phyloP scores from a whole-genome alignment of 768 basidiomycete genomes.

The Boletales sp. region DNA sequence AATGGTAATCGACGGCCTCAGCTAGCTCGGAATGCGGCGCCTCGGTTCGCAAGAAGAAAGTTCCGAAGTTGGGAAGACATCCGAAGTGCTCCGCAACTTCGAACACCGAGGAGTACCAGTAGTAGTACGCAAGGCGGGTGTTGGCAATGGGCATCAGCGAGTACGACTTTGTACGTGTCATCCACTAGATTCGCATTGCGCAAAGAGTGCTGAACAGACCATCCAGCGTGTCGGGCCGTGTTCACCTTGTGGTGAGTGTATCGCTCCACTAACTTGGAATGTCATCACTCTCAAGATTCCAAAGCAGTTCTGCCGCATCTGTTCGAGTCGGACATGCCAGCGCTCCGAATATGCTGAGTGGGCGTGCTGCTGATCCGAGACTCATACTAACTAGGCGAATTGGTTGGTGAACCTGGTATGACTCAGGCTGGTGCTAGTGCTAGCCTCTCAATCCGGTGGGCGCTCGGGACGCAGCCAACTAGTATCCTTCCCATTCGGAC shows the following conservation, averaged over 20 bases:
- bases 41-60: too few relatives aligned
- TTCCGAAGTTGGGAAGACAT: too few relatives aligned
- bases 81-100: too few relatives aligned
- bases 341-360: background rate
- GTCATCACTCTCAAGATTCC: background rate
- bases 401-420: background rate
- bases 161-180: too few relatives aligned
- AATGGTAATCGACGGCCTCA: too few relatives aligned
- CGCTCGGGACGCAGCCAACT: background rate
- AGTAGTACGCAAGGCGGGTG: too few relatives aligned
- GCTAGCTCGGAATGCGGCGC: too few relatives aligned
- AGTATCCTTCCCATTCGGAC: constrained; percentile 7
- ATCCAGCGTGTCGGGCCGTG: background rate
- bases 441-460: background rate
- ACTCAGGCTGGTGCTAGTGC: background rate
- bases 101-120: too few relatives aligned
- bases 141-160: too few relatives aligned
- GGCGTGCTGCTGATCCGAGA: constrained; percentile 1
- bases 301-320: background rate
- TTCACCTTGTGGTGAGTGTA: background rate
- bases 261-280: background rate
- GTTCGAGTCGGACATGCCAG: background rate
- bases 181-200: too few relatives aligned
- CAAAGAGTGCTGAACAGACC: background rate
- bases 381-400: background rate